Evolutionary conservation across 805 yeast genomes (phyloP), one percentile per base, ranked within the genome.

Genomic region (Kazachstania martiniae): DNA sequence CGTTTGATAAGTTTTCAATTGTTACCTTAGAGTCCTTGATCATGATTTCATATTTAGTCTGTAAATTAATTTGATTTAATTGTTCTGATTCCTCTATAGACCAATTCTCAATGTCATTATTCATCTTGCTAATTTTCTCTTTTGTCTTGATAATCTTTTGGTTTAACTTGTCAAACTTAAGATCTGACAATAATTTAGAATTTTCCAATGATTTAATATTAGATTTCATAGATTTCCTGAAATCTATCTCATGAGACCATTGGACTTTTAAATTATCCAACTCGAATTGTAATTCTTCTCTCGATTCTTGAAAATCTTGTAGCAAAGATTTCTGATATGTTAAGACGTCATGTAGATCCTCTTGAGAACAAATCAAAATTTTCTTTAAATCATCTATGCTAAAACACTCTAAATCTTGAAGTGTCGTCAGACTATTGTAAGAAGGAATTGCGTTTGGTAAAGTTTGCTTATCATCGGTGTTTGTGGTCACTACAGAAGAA

Each of bases 161-260:
- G 24, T 43, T 45, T 10, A 51, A 28, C 32, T 54, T 54, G 14
- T 46, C 51, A 28, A 47, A 32, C 31, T 56, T 52, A 28, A 52
- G 36, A 29, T 56, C 61, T 30, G 49, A 44, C 18, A 53, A 38
- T 10, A 53, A 29, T 33, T 54, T 56, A 8, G 56, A 44, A 36
- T 53, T 53, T 31, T 56, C 61, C 29, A 56, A 36, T 3, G 57
- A 48, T 35, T 53, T 54, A 12, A 54, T 56, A 27, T 49, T 53
- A 10, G 56, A 53, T 36, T 49, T 56, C 22, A 53, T 32, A 9
- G 56, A 49, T 41, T 54, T 56, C 17, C 48, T 43, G 18, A 49
- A 35, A 22, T 54, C 59, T 18, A 50, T 44, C 30, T 54, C 56
- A 33, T 52, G 53, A n/a, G 45, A 41, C 54, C 58, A 53, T 27